phyloP scores from a whole-genome alignment of 2,329 filamentous ascomycete species.

The Emmonsiellopsis sp. region DNA sequence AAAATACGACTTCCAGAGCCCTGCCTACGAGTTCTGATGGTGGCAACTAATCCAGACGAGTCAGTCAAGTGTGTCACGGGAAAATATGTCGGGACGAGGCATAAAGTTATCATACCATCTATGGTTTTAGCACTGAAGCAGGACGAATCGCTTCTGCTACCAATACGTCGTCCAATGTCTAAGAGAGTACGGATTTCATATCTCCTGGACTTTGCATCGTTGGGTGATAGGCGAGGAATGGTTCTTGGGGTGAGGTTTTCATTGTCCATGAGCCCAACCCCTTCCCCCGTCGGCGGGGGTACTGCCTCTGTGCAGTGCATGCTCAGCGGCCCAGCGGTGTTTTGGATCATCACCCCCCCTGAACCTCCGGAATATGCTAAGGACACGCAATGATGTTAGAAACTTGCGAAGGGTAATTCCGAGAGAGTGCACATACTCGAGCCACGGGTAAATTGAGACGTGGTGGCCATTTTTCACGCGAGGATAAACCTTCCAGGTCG shows the following conservation, averaged over 20 bases:
- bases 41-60: not conserved
- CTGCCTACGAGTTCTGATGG: not conserved
- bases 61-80: not conserved
- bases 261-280: not conserved
- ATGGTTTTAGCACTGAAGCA: not conserved
- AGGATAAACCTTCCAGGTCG: too few species aligned
- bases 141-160: not conserved
- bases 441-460: too few species aligned
- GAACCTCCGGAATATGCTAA: not conserved
- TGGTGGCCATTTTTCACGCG: too few species aligned
- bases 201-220: constrained; percentile 16
- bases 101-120: not conserved
- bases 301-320: not conserved
- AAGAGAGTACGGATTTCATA: constrained; percentile 31
- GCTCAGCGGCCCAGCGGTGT: not conserved
- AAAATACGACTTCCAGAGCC: constrained; percentile 13
- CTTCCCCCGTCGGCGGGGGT: not conserved
- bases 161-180: constrained; percentile 20
- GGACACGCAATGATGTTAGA: not conserved
- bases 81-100: not conserved
- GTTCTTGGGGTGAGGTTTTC: not conserved
- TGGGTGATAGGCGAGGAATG: not conserved
- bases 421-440: too few species aligned
- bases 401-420: too few species aligned
- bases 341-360: not conserved